Conservation (phyloP, 768 basidiomycete genomes). For the Mycena floridula region DNA sequence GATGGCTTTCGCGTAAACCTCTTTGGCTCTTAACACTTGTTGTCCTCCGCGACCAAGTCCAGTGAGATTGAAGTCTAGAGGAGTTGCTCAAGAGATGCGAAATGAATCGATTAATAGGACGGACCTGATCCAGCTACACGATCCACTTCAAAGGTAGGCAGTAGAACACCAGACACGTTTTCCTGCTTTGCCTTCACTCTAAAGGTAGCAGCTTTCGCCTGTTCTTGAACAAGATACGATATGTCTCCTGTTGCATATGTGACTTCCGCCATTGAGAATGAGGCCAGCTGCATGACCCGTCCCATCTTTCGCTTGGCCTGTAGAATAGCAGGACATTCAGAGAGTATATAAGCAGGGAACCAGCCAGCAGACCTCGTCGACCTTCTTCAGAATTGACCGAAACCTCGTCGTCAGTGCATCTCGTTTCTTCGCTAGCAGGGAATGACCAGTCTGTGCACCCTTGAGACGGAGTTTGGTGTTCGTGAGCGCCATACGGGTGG, state of each 20-base stretch:
- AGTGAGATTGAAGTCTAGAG: slow-evolving; percentile 88
- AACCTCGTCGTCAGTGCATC: slow-evolving; percentile 96
- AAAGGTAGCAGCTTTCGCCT: slow-evolving; percentile 87
- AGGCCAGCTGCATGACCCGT: slow-evolving; percentile 95
- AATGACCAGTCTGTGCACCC: slow-evolving; percentile 92
- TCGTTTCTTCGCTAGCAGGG: slow-evolving; percentile 93
- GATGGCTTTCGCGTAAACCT: slow-evolving; percentile 96
- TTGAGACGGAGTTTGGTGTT: slow-evolving; percentile 88
- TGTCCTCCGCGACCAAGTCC: slow-evolving; percentile 96
- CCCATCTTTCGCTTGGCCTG: slow-evolving; percentile 99
- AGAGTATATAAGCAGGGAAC: slow-evolving; percentile 1
- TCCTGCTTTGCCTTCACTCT: slow-evolving; percentile 93
- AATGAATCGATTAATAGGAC: background rate
- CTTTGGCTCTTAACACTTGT: slow-evolving; percentile 90
- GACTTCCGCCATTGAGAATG: slow-evolving; percentile 98
- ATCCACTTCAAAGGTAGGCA: slow-evolving; percentile 93
- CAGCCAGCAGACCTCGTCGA: slow-evolving; percentile 74
- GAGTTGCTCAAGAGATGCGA: slow-evolving; percentile 1
- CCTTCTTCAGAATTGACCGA: slow-evolving; percentile 88
- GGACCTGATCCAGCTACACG: slow-evolving; percentile 78
- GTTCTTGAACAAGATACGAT: slow-evolving; percentile 95
- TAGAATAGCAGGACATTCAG: slow-evolving; percentile 12
- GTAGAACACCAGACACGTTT: slow-evolving; percentile 94
- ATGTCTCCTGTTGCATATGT: slow-evolving; percentile 98
- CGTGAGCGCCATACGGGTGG: slow-evolving; percentile 95